These are phyloP conservation scores for Trichoderma atrobrunneum DNA, from an alignment of 2,329 filamentous ascomycete genomes.

Conservation along the genomic window DNA sequence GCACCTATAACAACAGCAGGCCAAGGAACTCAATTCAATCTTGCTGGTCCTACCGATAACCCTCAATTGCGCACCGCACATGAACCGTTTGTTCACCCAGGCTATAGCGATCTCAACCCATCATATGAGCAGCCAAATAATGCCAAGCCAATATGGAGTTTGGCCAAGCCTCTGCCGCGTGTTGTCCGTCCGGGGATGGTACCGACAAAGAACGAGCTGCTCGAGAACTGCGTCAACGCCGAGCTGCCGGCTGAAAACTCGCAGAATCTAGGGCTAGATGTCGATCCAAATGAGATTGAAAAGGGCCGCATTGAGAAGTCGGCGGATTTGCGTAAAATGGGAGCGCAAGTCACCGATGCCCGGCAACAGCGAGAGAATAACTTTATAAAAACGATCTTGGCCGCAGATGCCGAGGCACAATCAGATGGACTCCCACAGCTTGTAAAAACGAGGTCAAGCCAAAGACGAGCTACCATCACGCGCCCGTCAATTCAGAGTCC, in stretches of 20 bases:
- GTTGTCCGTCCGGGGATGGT: constrained; percentile 10
- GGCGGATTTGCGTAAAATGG: background rate
- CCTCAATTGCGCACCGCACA: background rate
- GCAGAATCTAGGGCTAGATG: constrained; percentile 1
- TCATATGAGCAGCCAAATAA: background rate
- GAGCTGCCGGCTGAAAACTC: constrained; percentile 7
- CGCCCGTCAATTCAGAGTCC: background rate
- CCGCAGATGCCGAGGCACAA: background rate
- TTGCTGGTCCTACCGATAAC: background rate
- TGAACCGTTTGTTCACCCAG: background rate
- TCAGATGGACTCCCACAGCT: background rate
- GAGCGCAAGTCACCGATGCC: constrained; percentile 7
- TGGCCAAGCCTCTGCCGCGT: constrained; percentile 1
- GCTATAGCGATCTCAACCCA: background rate
- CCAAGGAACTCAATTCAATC: background rate
- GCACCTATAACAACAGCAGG: constrained; percentile 2
- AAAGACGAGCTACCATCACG: background rate
- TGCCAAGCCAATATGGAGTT: constrained; percentile 7
- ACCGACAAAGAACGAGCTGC: constrained; percentile 1
- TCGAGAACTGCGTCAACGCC: background rate
- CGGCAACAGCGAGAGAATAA: background rate
- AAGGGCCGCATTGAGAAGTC: constrained; percentile 5
- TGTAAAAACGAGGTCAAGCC: background rate
- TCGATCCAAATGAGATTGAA: constrained; percentile 9
- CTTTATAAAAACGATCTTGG: background rate